Percentiles rank a stretch among this genome's conserved stretches.
phyloP scores from a whole-genome alignment of 1,284 basidiomycete species.

The Trichosporon ovoides region DNA sequence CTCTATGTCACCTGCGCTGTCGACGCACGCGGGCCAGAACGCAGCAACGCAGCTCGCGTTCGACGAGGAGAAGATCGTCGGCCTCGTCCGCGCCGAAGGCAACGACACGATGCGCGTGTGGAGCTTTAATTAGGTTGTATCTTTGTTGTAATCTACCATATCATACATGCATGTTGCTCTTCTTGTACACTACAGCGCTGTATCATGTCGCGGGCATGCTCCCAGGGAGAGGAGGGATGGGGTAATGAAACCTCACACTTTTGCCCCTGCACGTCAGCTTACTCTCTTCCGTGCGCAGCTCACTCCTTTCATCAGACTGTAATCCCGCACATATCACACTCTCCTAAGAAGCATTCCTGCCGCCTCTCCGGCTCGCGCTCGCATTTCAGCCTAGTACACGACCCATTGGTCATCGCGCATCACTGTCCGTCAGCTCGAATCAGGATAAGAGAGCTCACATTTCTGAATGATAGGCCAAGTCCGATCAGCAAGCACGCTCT shows the following conservation, averaged over 20 bases:
- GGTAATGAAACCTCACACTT: too few species aligned
- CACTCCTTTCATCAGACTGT: too few species aligned
- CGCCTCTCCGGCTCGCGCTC: too few species aligned
- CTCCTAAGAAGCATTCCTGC: too few species aligned
- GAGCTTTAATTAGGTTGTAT: constrained; percentile 29
- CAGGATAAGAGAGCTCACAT: constrained; percentile 23
- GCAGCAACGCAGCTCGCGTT: constrained; percentile 41
- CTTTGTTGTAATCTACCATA: not conserved
- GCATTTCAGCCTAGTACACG: constrained; percentile 25
- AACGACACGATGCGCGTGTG: constrained; percentile 38
- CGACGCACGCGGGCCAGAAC: not conserved
- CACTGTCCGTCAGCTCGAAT: constrained; percentile 22
- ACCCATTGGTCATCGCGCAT: constrained; percentile 37
- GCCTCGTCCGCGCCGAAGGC: constrained; percentile 22
- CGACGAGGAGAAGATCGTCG: constrained; percentile 49
- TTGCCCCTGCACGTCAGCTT: too few species aligned
- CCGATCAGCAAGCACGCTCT: constrained; percentile 17
- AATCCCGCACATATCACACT: too few species aligned
- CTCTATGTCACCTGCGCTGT: constrained; percentile 2
- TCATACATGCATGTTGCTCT: not conserved
- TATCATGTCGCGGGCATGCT: too few species aligned
- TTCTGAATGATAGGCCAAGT: constrained; percentile 37
- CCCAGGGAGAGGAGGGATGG: too few species aligned
- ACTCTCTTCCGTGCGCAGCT: too few species aligned
- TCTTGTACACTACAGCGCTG: not conserved